A percentile compares a stretch with the other conserved stretches of the same genome.
phyloP scores from a whole-genome alignment of 2,329 filamentous ascomycete genomes.

The Aspergillus arachidicola region DNA sequence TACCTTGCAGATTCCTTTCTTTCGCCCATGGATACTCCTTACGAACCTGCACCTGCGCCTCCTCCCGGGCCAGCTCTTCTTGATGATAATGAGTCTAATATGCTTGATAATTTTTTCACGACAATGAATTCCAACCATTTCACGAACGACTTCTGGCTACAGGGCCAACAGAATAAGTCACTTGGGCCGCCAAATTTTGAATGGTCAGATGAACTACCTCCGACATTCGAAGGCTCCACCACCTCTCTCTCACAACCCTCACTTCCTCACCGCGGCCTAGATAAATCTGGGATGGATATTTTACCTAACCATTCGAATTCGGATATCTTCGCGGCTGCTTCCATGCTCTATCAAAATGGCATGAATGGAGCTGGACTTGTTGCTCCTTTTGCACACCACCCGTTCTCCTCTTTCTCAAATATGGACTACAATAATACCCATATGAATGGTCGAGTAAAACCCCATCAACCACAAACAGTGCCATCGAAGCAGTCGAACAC shows the following conservation, averaged over 20 bases:
- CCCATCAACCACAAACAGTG: slow-evolving; percentile 17
- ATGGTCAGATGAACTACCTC: slow-evolving; percentile 58
- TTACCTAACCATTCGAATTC: slow-evolving; percentile 31
- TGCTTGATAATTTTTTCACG: slow-evolving; percentile 54
- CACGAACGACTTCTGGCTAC: slow-evolving; percentile 42
- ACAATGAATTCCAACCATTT: slow-evolving; percentile 45
- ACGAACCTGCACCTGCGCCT: slow-evolving; percentile 60
- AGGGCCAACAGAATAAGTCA: slow-evolving; percentile 31
- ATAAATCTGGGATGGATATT: slow-evolving; percentile 29
- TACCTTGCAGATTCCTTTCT: slow-evolving; percentile 35
- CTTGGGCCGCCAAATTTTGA: slow-evolving; percentile 34
- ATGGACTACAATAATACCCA: slow-evolving; percentile 23
- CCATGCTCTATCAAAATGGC: slow-evolving; percentile 49
- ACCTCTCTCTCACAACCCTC: slow-evolving; percentile 64
- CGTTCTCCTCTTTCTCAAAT: slow-evolving; percentile 28
- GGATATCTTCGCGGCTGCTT: slow-evolving; percentile 62
- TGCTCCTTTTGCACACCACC: slow-evolving; percentile 33
- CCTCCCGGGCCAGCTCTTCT: slow-evolving; percentile 67
- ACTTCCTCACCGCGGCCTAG: slow-evolving; percentile 27
- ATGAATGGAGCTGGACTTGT: slow-evolving; percentile 32
- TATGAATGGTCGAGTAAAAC: slow-evolving; percentile 22
- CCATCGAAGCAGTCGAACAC: slow-evolving; percentile 16
- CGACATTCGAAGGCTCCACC: slow-evolving; percentile 66
- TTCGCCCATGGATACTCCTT: slow-evolving; percentile 37
- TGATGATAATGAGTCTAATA: slow-evolving; percentile 59